Base-by-base conservation (phyloP, 2,329 filamentous ascomycete genomes). In the Neospermospora avenae region DNA sequence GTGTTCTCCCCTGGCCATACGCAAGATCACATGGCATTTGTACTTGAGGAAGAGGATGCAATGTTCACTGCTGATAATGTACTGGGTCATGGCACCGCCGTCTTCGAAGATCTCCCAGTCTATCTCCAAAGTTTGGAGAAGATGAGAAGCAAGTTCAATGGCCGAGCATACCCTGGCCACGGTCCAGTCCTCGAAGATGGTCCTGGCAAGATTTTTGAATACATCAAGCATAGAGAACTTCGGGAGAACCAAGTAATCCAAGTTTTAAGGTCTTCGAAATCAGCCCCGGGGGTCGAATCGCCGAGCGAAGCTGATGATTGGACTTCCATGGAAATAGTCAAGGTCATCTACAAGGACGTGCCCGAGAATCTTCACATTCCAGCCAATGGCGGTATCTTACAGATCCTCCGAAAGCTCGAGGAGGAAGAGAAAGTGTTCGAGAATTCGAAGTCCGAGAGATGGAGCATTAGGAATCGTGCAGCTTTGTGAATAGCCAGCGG, bases 11-110 rank as follows among this genome's bases (percentile, higher is more conserved):
- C 88, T 0, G 88, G 93, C 0, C 93, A 97, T 72, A 89, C 93
- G 0, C 78, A 78, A 3, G 93, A 97, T 70, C 93, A 97, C 73
- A 88, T 93, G 80, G 84, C 82, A 18, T 87, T 96, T 66, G 73
- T 92, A 4, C 75, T 96, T 4, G 82, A 87, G 48, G 90, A 96
- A 68, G 81, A 96, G 69, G 82, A 91, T 67, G 87, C 90, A 42
- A 85, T 96, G 77, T 95, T 96, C 73, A 96, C 91, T 0, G 92
- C 88, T 6, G 92, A 96, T 74, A 96, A 93, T 71, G 88, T 96
- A 1, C 80, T 96, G 1, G 92, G 92, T 0, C 90, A 96, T 62
- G 91, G 91, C 13, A 96, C 90, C 2, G 86, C 89, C 3, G 90
- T 95, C 0, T 96, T 96, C 67, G 90, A 96, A 72, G 84, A 95